A percentile compares a stretch with the other conserved stretches of the same genome.
Conservation (phyloP, 169 alveolate genomes). For the Fabrea salina region DNA sequence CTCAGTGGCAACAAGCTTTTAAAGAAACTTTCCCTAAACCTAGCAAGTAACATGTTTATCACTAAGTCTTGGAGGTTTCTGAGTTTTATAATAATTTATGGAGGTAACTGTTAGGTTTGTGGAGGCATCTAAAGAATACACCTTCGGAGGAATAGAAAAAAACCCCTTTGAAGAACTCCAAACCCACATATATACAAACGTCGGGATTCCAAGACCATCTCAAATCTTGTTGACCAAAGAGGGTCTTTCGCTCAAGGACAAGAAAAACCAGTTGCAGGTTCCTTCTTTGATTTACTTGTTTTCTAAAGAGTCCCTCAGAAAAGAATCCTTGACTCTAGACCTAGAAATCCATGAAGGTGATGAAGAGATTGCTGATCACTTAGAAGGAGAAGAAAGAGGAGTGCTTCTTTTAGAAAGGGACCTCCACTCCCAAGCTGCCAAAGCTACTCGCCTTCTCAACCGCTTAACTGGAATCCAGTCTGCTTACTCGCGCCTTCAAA, state of each 20-base stretch:
- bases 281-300: not conserved
- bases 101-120: not conserved
- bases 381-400: constrained; percentile 16
- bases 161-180: not conserved
- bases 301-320: not conserved
- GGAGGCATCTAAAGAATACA: not conserved
- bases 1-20: constrained; percentile 7
- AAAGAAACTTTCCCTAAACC: not conserved
- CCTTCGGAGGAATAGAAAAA: not conserved
- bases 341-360: not conserved
- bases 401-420: not conserved
- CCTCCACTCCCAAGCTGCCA: not conserved
- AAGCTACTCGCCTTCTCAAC: not conserved
- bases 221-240: not conserved
- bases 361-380: not conserved
- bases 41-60: too few species aligned
- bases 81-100: too few species aligned
- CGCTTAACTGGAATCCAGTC: not conserved
- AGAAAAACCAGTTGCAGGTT: not conserved
- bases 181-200: not conserved
- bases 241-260: constrained; percentile 11
- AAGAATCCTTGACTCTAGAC: not conserved
- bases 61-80: too few species aligned
- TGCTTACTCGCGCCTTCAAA: not conserved
- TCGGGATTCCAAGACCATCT: not conserved